Base-by-base conservation (phyloP, 495 filamentous ascomycete species). In the Aspergillus mulundensis region DNA sequence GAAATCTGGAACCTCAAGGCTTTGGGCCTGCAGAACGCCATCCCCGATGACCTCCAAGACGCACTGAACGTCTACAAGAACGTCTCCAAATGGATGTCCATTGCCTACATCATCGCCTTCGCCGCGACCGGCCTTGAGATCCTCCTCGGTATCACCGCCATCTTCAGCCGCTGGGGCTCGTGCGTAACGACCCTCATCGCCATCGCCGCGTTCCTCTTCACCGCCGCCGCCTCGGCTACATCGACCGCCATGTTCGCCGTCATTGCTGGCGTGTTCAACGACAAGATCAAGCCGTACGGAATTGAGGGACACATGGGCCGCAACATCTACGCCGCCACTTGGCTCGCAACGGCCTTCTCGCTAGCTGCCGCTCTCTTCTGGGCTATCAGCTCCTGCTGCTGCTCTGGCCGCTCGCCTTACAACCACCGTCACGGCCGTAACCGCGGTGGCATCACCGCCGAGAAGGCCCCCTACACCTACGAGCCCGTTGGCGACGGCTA, bases 381-480 rank as follows among this genome's bases (percentile, higher is more conserved):
- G 93, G 75, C 88, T 61, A 83, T 95, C 71, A 89, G 84, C 70
- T 78, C 84, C 53, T 97, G 93, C 87, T 97, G 92, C 84, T 96
- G 93, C 78, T 80, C 77, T 54, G 84, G 83, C n/a, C 72, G 73
- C 59, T 77, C 76, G 3, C 76, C 74, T 2, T 76, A 77, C 64
- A 68, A 70, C 63, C 70, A 75, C 69, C 62, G 63, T 36, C 60
- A 71, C 38, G 57, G 61, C 19, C 38, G 49, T 49, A 58, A 47
- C 30, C 43, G 57, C 23, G 61, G 68, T 32, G 53, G 66, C 32
- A 32, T 78, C 34, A 74, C 64, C 24, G 74, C 73, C 57, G 76
- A 79, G 56, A 79, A 80, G 69, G 69, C 75, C 23, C 77, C 76
- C 24, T 78, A 80, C 65, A 78, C 71, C 39, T 80, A 80, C 57